phyloP scores from a whole-genome alignment of 148 eudicot genomes.

The Polygonum aviculare region DNA sequence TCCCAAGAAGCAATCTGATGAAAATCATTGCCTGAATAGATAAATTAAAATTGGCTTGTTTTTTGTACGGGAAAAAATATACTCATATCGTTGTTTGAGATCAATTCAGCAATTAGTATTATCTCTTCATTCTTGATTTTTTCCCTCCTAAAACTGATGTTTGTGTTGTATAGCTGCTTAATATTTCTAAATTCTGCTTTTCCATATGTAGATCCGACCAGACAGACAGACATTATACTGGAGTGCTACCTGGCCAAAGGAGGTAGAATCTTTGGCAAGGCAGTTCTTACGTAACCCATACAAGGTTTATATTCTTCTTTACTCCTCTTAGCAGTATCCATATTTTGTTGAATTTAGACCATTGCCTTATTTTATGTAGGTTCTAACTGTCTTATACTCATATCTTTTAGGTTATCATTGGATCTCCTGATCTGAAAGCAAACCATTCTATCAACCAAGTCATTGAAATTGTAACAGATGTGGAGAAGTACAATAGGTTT shows the following conservation, averaged over 20 bases:
- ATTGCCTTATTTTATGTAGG: neutral
- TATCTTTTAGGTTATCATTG: slow-evolving; percentile 64
- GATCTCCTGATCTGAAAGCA: slow-evolving; percentile 81
- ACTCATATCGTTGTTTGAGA: neutral
- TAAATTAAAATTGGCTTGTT: neutral
- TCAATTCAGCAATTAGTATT: neutral
- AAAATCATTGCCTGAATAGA: neutral
- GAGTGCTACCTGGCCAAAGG: slow-evolving; percentile 99
- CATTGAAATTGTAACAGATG: slow-evolving; percentile 80
- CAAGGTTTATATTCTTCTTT: slow-evolving; percentile 42
- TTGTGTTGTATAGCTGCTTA: neutral
- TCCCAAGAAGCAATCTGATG: neutral
- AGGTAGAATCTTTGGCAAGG: slow-evolving; percentile 85
- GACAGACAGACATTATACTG: slow-evolving; percentile 97
- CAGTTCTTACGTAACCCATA: slow-evolving; percentile 84
- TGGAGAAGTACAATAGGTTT: slow-evolving; percentile 88
- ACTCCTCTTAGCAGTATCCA: neutral
- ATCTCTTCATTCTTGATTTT: neutral
- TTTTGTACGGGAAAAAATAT: neutral
- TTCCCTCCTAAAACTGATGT: too few relatives aligned
- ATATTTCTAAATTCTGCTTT: neutral
- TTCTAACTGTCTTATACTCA: neutral
- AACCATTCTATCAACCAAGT: slow-evolving; percentile 87
- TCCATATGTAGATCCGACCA: slow-evolving; percentile 65
- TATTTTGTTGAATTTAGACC: neutral